Conservation (phyloP, 1,284 basidiomycete species). For the Tausonia pullulans region DNA sequence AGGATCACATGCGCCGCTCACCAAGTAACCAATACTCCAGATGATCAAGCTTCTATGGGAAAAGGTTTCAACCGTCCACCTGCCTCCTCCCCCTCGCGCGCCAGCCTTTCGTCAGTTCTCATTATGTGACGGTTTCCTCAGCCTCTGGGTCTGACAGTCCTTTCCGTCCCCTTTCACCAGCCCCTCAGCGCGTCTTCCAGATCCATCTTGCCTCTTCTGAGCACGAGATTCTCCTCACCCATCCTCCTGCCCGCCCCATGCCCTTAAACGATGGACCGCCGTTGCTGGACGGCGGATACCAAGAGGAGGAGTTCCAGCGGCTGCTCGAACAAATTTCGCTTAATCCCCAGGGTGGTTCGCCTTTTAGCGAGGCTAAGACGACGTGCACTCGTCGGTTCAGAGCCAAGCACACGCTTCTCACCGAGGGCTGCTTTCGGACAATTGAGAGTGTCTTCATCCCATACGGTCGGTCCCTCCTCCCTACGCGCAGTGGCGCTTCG, state of each 20-base stretch:
- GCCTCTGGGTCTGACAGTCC: constrained; percentile 1
- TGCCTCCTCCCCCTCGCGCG: background rate
- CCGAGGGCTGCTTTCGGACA: constrained; percentile 46
- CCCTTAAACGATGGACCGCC: constrained; percentile 15
- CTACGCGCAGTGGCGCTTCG: no score
- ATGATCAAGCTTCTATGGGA: constrained; percentile 18
- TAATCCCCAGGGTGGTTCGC: constrained; percentile 26
- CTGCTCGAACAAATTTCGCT: constrained; percentile 64
- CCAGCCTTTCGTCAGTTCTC: constrained; percentile 11
- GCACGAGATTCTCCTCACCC: constrained; percentile 21
- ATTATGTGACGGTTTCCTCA: background rate
- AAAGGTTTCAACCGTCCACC: background rate
- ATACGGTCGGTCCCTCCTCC: constrained; percentile 56
- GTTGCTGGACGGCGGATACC: constrained; percentile 47
- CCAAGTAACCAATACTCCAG: constrained; percentile 23
- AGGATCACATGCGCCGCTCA: no score
- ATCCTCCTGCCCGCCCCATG: constrained; percentile 23
- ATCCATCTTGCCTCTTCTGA: constrained; percentile 23
- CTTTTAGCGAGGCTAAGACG: constrained; percentile 56
- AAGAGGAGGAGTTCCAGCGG: constrained; percentile 67
- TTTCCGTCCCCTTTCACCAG: constrained; percentile 25
- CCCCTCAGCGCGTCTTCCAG: constrained; percentile 32
- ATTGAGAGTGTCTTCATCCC: constrained; percentile 88
- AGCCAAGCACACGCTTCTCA: constrained; percentile 55
- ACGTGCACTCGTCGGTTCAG: constrained; percentile 88